Conservation (phyloP, 1,284 basidiomycete genomes). For the Sphagnurus paluster region DNA sequence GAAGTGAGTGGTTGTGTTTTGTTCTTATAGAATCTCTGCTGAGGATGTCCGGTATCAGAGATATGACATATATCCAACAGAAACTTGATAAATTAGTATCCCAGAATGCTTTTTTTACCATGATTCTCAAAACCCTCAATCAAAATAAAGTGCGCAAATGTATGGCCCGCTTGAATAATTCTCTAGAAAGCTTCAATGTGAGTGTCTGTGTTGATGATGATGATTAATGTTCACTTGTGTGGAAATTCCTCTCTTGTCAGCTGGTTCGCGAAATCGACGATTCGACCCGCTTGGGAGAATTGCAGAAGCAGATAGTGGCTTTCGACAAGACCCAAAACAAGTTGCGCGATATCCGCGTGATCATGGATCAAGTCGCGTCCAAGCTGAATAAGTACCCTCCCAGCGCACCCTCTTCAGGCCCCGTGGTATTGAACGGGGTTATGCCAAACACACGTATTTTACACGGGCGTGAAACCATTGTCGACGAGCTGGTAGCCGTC, state of each 20-base stretch:
- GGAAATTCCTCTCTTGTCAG: background rate
- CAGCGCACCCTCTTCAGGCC: background rate
- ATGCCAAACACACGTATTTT: background rate
- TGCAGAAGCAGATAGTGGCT: background rate
- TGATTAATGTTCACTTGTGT: background rate
- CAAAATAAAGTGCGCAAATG: conserved; percentile 5
- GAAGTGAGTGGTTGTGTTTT: background rate
- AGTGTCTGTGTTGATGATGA: too few species aligned
- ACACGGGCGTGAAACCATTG: background rate
- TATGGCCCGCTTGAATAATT: background rate
- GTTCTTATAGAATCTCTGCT: background rate
- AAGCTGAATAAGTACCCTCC: background rate
- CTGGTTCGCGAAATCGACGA: background rate
- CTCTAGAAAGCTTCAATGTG: conserved; percentile 6
- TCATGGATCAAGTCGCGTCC: background rate
- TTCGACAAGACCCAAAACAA: background rate
- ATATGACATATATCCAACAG: conserved; percentile 1
- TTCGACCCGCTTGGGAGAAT: background rate
- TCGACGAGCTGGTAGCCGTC: background rate
- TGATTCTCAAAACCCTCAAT: conserved; percentile 3
- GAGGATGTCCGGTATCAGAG: too few species aligned
- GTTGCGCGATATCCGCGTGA: background rate
- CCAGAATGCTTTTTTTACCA: background rate
- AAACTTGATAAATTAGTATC: conserved; percentile 4
- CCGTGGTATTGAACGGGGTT: background rate